Conservation (phyloP, 768 basidiomycete genomes). For the Tylopilus subfusipes region DNA sequence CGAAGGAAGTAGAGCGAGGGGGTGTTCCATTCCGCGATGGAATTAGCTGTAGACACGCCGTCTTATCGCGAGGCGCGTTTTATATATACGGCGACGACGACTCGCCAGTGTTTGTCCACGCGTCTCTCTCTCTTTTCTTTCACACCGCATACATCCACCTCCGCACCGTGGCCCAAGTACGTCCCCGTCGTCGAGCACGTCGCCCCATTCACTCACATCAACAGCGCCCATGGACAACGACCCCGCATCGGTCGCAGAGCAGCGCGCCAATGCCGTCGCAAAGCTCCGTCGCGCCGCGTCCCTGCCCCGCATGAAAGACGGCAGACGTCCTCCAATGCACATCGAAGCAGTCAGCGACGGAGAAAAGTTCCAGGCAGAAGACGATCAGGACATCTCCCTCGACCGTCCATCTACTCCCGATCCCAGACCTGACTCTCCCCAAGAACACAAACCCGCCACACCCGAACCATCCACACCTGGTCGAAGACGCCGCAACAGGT, state of each 20-base stretch:
- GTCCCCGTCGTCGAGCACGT: background rate
- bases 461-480: constrained; percentile 42
- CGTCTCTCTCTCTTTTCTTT: constrained; percentile 5
- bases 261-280: constrained; percentile 83
- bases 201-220: background rate
- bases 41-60: constrained; percentile 20
- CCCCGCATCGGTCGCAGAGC: constrained; percentile 55
- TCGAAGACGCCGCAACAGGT: constrained; percentile 69
- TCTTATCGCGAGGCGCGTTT: background rate
- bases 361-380: constrained; percentile 52
- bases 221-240: constrained; percentile 34
- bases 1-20: constrained; percentile 18
- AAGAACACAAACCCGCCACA: constrained; percentile 29
- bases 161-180: constrained; percentile 9
- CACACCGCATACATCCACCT: constrained; percentile 12
- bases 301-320: constrained; percentile 87
- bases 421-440: constrained; percentile 25
- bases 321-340: constrained; percentile 84
- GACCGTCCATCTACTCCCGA: constrained; percentile 20
- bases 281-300: constrained; percentile 92
- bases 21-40: background rate
- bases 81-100: constrained; percentile 13
- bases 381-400: constrained; percentile 17
- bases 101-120: constrained; percentile 5
- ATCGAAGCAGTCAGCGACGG: constrained; percentile 80